Conservation (phyloP, 2,329 filamentous ascomycete genomes). For the Xylaria sp. region DNA sequence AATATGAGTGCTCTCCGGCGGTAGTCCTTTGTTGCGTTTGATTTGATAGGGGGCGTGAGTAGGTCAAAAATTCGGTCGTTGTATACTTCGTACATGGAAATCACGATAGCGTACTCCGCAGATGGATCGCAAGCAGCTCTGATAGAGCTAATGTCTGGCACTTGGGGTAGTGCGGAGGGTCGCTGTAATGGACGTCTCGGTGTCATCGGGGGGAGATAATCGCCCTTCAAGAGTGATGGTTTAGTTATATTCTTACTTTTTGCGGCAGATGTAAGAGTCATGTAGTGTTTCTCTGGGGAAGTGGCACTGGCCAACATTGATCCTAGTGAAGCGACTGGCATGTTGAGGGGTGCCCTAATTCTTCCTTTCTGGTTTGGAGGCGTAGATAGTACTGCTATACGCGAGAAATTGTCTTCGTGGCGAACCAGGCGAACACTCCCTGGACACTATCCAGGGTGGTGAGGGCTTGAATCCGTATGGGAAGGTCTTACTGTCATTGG, state of each 20-base stretch:
- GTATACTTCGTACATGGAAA: constrained; percentile 99
- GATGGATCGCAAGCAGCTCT: constrained; percentile 73
- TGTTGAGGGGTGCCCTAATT: constrained; percentile 13
- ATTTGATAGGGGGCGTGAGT: constrained; percentile 72
- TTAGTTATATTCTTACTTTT: constrained; percentile 62
- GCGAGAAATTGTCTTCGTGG: constrained; percentile 46
- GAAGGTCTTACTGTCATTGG: constrained; percentile 73
- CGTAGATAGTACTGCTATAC: constrained; percentile 44
- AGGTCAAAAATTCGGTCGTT: constrained; percentile 98
- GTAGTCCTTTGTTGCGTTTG: constrained; percentile 73
- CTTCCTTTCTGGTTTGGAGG: constrained; percentile 43
- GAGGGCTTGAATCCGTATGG: constrained; percentile 46
- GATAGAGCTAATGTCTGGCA: constrained; percentile 79
- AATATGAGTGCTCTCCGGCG: constrained; percentile 86
- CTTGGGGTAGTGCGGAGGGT: constrained; percentile 76
- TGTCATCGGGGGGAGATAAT: constrained; percentile 64
- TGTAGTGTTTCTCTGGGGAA: constrained; percentile 53
- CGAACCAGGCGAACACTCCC: constrained; percentile 60
- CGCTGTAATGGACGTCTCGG: constrained; percentile 73
- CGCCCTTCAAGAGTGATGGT: constrained; percentile 58
- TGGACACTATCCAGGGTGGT: constrained; percentile 43
- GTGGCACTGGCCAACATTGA: constrained; percentile 51
- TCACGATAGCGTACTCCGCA: constrained; percentile 85
- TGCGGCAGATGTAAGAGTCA: constrained; percentile 60
- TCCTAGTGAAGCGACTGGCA: constrained; percentile 42